Base-by-base conservation (phyloP, 2,329 filamentous ascomycete genomes). In the Allantophomopsis lycopodina region DNA sequence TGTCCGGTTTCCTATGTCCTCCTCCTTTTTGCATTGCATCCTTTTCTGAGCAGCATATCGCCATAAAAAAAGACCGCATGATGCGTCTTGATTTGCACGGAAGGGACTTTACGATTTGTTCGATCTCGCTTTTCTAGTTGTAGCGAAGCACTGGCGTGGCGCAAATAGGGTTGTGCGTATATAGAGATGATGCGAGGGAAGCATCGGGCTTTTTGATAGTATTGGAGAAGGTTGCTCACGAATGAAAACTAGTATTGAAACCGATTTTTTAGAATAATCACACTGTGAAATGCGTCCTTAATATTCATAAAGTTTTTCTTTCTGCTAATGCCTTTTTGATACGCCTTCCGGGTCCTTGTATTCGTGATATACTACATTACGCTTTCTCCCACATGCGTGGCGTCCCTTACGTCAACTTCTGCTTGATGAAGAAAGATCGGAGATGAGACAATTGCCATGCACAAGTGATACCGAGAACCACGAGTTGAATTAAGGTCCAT, bases 401-500 rank as follows among this genome's bases (percentile, higher is more conserved):
- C 23, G 7, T 28, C 37, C 33, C 52, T 63, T 76, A 98, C 44
- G 91, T 96, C 60, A 98, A 78, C 73, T 98, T 98, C 69, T 96
- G 89, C 74, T 98, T 98, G 70, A 98, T 98, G 69, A 98, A 98
- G 74, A 98, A 98, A 36, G 84, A 83, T 51, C 91, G 76, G 53
- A 98, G 73, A 64, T 98, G 89, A 40, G 87, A 94, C 36, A 98
- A 70, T 63, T 98, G 91, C 91, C 91, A 98, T 45, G 86, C 84
- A 64, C 91, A 98, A 28, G 91, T 94, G 41, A 80, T 70, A 40
- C 79, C 84, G 40, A 98, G 69, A 31, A 96, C 76, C 39, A 78
- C 72, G 44, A 96, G 67, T 63, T 98, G 91, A 50, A 96, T 81
- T 48, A 95, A 56, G 49, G 91, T 89, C 89, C 91, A 98, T 51